phyloP scores from a whole-genome alignment of 2,329 filamentous ascomycete species.

The Clarireedia paspali region DNA sequence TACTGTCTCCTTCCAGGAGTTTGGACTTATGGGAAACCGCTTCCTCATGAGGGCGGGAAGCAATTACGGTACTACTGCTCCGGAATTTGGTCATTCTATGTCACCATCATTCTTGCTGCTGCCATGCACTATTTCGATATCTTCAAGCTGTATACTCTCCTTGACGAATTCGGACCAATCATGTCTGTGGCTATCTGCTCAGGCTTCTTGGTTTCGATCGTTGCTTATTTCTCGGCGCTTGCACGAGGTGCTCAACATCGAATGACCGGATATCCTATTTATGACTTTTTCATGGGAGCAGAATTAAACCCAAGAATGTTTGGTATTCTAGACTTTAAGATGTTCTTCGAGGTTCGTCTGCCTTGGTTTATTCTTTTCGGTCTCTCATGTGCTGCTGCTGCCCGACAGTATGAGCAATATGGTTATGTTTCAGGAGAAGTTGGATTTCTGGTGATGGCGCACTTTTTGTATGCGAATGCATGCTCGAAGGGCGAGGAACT shows the following conservation, averaged over 20 bases:
- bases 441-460: conserved; percentile 76
- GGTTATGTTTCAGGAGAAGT: conserved; percentile 85
- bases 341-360: conserved; percentile 91
- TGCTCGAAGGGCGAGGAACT: conserved; percentile 89
- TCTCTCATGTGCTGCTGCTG: conserved; percentile 65
- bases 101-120: conserved; percentile 66
- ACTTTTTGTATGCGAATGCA: conserved; percentile 87
- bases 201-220: conserved; percentile 72
- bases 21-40: conserved; percentile 78
- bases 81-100: conserved; percentile 78
- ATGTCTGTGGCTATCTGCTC: conserved; percentile 90
- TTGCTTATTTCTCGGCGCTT: conserved; percentile 82
- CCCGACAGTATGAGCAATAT: conserved; percentile 75
- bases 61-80: conserved; percentile 94
- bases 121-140: conserved; percentile 71
- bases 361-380: conserved; percentile 89
- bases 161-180: conserved; percentile 91
- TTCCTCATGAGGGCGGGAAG: conserved; percentile 74
- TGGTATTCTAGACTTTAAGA: conserved; percentile 80
- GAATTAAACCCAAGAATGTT: conserved; percentile 84
- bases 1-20: conserved; percentile 86
- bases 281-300: conserved; percentile 88
- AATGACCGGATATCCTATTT: conserved; percentile 77
- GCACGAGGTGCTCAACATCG: conserved; percentile 77
- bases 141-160: conserved; percentile 84